phyloP scores from a whole-genome alignment of 2,329 filamentous ascomycete genomes.

The Aspergillus viridinutans region DNA sequence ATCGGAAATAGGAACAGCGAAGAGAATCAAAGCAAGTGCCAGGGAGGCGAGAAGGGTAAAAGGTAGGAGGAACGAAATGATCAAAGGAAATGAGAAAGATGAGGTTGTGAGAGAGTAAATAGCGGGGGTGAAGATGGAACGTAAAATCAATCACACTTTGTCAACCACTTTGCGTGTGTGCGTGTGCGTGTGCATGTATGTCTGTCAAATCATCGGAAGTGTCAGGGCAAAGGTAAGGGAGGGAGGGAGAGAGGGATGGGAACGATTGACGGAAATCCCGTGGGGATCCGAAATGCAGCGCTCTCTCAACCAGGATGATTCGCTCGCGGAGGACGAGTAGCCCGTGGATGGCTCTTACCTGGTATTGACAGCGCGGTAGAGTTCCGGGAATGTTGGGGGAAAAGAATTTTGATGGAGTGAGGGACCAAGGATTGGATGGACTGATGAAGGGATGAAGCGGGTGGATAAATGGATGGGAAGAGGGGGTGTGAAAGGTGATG shows the following conservation, averaged over 20 bases:
- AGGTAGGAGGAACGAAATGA: constrained; percentile 1
- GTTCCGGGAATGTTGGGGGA: neutral
- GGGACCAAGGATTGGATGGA: constrained; percentile 1
- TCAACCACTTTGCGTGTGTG: neutral
- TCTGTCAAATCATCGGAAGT: neutral
- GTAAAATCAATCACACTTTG: neutral
- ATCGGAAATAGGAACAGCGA: constrained; percentile 11
- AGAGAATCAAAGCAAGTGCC: constrained; percentile 8
- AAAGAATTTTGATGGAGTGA: constrained; percentile 2
- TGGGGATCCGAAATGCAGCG: neutral
- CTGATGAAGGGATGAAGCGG: neutral
- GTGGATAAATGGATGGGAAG: neutral
- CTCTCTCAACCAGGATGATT: neutral
- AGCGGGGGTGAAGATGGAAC: neutral
- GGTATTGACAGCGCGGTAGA: neutral
- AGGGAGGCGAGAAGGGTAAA: neutral
- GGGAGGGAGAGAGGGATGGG: neutral
- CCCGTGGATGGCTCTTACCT: neutral
- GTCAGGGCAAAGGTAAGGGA: neutral
- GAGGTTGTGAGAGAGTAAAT: neutral
- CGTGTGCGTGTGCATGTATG: neutral
- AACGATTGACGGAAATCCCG: neutral
- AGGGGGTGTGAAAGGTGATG: neutral
- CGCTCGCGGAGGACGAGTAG: neutral
- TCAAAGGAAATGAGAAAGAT: neutral